A percentile compares a stretch with the other conserved stretches of the same genome.
Conservation (phyloP, 2,329 filamentous ascomycete species). For the Curvularia sp. region DNA sequence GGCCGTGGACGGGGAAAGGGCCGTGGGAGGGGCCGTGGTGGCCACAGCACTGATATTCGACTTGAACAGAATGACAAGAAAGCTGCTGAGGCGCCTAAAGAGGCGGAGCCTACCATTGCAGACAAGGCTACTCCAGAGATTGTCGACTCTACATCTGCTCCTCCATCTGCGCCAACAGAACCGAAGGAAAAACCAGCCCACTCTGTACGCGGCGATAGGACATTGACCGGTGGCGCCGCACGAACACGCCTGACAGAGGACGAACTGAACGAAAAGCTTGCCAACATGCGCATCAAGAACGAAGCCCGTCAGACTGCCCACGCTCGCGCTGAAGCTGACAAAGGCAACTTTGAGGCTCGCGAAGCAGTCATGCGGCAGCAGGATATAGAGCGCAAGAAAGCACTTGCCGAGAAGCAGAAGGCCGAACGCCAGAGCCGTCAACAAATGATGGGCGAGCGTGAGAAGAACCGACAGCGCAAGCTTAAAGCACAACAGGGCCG, state of each 20-base stretch:
- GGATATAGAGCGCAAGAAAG: slow-evolving; percentile 51
- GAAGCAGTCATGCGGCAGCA: slow-evolving; percentile 66
- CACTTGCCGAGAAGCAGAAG: slow-evolving; percentile 47
- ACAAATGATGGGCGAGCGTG: slow-evolving; percentile 68
- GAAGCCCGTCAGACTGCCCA: slow-evolving; percentile 66
- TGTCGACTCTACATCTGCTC: slow-evolving; percentile 19
- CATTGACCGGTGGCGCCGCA: slow-evolving; percentile 43
- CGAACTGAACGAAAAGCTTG: slow-evolving; percentile 67
- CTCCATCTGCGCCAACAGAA: slow-evolving; percentile 29
- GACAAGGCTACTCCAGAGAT: slow-evolving; percentile 15
- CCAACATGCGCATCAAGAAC: slow-evolving; percentile 67
- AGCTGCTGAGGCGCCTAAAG: slow-evolving; percentile 27
- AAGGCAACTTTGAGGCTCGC: slow-evolving; percentile 68
- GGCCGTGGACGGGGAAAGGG: slow-evolving; percentile 38
- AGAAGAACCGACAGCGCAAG: slow-evolving; percentile 66
- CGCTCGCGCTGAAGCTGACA: slow-evolving; percentile 71
- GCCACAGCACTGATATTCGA: slow-evolving; percentile 24
- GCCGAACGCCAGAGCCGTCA: slow-evolving; percentile 61
- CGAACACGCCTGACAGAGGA: slow-evolving; percentile 64
- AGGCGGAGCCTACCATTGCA: slow-evolving; percentile 31
- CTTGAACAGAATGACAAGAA: slow-evolving; percentile 25
- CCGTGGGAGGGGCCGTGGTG: slow-evolving; percentile 34
- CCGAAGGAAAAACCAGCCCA: slow-evolving; percentile 36
- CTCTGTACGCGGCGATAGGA: slow-evolving; percentile 46
- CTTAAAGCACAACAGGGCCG: slow-evolving; percentile 64